Evolutionary conservation across 208 protist genomes (phyloP), one percentile per base, ranked within the genome.

Genomic region (Trypanosoma vivax): DNA sequence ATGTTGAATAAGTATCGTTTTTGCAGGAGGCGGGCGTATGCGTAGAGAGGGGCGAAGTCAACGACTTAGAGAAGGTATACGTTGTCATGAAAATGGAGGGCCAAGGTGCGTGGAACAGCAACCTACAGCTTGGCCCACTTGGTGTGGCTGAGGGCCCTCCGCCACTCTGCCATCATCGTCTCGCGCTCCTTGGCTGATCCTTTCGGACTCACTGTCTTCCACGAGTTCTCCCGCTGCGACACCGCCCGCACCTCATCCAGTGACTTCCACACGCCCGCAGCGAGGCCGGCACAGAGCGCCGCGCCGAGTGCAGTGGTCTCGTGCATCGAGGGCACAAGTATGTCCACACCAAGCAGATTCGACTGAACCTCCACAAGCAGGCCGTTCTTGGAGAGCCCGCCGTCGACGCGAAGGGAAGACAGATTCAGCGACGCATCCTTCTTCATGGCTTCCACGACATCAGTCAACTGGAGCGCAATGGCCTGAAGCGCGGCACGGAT

Each of bases 291-390:
- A 45, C 82, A 90, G 1, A 90, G 49, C 11, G 80, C 82, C 0
- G 83, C 86, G 19, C 86, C 86, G 27, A 90, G 71, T 5, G 86
- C 70, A 19, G 82, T 93, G 1, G 73, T 90, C 55, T 93, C 86
- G 4, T 50, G 63, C 73, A 90, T 85, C 16, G 51, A 38, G 4
- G 86, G 86, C 13, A 82, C 62, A 43, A 66, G 50, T 13, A 97
- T 70, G 9, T 73, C 64, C 11, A 91, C 50, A 24, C 73, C 73
- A 13, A 95, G 64, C 3, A 96, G 39, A 51, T 98, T 92, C 5
- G 96, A 51, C 79, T 99, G 97, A 46, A 97, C 88, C 58, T 99
- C 92, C 49, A 98, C 75, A 13, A 99, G 48, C 16, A 97, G 54
- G 25, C 79, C 51, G 61, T 86, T 96, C 16, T 71, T 60, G 0